These are phyloP conservation scores for Neopestalotiopsis sp. DNA, from an alignment of 2,329 filamentous ascomycete genomes.

Conservation along the genomic window DNA sequence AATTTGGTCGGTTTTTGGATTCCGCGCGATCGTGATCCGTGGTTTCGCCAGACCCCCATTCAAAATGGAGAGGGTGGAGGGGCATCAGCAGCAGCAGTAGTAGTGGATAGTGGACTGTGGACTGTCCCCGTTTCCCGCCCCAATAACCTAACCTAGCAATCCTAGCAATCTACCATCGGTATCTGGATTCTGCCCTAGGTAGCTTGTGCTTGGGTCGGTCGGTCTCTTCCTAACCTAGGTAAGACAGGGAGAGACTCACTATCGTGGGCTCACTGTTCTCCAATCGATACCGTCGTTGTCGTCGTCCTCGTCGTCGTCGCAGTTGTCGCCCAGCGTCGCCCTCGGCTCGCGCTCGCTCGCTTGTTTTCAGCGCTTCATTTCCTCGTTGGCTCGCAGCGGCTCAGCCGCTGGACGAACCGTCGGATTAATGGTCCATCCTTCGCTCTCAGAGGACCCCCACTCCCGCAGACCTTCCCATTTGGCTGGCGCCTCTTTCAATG, in stretches of 20 bases:
- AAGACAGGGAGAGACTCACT: too few relatives aligned
- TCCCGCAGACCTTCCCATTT: not conserved
- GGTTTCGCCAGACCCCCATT: slow-evolving; percentile 3
- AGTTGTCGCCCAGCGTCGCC: not conserved
- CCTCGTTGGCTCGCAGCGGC: not conserved
- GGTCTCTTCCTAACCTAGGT: too few relatives aligned
- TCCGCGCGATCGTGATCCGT: not conserved
- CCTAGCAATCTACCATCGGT: too few relatives aligned
- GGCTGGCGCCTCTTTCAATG: not conserved
- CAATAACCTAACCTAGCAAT: too few relatives aligned
- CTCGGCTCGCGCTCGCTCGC: slow-evolving; percentile 15
- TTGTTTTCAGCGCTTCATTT: not conserved
- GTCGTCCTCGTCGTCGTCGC: not conserved
- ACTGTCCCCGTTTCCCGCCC: too few relatives aligned
- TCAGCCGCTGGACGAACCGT: not conserved
- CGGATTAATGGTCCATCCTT: not conserved
- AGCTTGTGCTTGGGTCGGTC: too few relatives aligned
- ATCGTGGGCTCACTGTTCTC: not conserved
- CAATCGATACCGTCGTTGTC: not conserved
- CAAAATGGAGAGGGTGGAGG: not conserved
- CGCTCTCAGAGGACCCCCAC: not conserved
- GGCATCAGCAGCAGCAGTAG: too few relatives aligned
- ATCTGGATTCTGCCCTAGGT: too few relatives aligned
- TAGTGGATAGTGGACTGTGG: too few relatives aligned
- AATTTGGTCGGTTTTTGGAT: not conserved